phyloP scores from a whole-genome alignment of 2,329 filamentous ascomycete genomes.

The Leptosphaerulina australis region DNA sequence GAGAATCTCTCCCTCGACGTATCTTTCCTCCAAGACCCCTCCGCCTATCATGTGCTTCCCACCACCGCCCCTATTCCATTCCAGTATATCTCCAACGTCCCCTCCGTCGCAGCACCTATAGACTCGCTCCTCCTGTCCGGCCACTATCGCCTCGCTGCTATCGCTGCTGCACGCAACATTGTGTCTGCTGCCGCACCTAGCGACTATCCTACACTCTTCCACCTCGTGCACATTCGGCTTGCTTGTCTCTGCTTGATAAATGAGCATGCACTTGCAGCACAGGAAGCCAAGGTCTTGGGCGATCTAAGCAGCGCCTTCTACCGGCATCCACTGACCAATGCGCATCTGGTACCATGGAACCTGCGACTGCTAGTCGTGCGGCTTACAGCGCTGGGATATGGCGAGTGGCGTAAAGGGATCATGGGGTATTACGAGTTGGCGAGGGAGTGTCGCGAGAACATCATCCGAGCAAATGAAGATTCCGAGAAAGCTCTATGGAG shows the following conservation, averaged over 20 bases:
- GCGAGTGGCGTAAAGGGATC: conserved; percentile 80
- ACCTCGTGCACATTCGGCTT: conserved; percentile 79
- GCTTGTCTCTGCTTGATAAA: conserved; percentile 82
- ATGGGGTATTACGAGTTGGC: conserved; percentile 91
- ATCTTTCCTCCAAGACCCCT: conserved; percentile 73
- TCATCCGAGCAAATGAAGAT: conserved; percentile 56
- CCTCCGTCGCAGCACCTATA: conserved; percentile 66
- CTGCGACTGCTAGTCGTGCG: conserved; percentile 82
- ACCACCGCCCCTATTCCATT: conserved; percentile 69
- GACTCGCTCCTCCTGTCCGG: conserved; percentile 70
- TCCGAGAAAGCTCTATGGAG: conserved; percentile 70
- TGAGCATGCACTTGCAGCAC: conserved; percentile 61
- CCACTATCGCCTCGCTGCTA: conserved; percentile 81
- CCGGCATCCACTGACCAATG: conserved; percentile 54
- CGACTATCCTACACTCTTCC: conserved; percentile 72
- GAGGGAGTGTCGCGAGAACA: conserved; percentile 71
- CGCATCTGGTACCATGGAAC: conserved; percentile 78
- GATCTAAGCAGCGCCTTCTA: conserved; percentile 64
- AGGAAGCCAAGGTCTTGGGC: conserved; percentile 67
- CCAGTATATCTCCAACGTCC: conserved; percentile 69
- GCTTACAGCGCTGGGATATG: conserved; percentile 83
- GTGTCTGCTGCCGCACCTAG: conserved; percentile 57
- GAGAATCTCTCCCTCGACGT: conserved; percentile 11
- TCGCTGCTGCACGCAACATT: conserved; percentile 67
- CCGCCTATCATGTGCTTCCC: conserved; percentile 82